A percentile compares a stretch with the other conserved stretches of the same genome.
These are phyloP conservation scores for Eucalyptus curtisii DNA, from an alignment of 345 rosid genomes.

Conservation along the genomic window DNA sequence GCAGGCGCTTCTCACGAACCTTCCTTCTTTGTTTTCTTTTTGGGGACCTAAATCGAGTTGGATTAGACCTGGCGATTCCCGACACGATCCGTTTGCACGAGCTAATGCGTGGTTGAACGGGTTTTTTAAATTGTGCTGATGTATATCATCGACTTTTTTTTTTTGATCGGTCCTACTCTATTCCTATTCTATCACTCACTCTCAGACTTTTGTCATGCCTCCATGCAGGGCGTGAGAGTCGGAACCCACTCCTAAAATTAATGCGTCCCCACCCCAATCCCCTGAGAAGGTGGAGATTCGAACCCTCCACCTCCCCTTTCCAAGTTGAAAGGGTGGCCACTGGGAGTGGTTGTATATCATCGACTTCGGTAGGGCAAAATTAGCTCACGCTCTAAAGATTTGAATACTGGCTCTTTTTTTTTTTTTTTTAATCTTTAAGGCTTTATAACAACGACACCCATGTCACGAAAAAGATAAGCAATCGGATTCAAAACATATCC, in stretches of 20 bases:
- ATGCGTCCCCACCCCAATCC: too few species aligned
- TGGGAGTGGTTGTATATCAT: not conserved
- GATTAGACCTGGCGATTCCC: not conserved
- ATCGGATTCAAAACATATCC: not conserved
- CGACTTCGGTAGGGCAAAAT: fast-evolving
- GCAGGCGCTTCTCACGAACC: not conserved
- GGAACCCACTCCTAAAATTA: too few species aligned
- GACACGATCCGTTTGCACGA: not conserved
- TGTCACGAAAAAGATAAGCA: not conserved
- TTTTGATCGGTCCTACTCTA: too few species aligned
- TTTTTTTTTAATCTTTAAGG: too few species aligned
- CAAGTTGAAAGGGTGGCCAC: too few species aligned
- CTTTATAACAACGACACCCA: fast-evolving
- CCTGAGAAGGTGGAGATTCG: too few species aligned
- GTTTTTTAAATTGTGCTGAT: not conserved
- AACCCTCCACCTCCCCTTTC: too few species aligned
- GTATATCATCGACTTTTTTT: fast-evolving
- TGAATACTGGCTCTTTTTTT: too few species aligned
- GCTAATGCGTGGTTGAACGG: too few species aligned
- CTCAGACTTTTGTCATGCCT: too few species aligned
- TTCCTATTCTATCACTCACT: too few species aligned
- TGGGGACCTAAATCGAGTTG: not conserved
- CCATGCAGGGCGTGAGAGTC: too few species aligned
- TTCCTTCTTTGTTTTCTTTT: not conserved
- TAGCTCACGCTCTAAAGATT: not conserved